Percentiles rank a stretch among this genome's conserved stretches.
These are phyloP conservation scores for Prunus dulcis DNA, from an alignment of 306 rosid genomes.

Conservation along the genomic window DNA sequence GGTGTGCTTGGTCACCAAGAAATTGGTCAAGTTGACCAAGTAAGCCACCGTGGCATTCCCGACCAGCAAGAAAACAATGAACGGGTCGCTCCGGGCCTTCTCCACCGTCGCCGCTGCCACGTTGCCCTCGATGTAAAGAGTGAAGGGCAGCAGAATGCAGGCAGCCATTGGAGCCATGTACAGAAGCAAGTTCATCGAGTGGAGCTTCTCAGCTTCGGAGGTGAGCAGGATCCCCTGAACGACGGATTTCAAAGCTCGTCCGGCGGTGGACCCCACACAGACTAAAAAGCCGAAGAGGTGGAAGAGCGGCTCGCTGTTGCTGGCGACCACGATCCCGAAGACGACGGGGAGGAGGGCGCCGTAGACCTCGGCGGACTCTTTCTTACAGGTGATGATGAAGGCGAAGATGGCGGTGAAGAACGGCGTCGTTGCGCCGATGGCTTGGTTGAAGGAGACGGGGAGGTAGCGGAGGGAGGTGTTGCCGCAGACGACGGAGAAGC, in stretches of 20 bases:
- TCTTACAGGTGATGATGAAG: slow-evolving; percentile 63
- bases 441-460: slow-evolving; percentile 88
- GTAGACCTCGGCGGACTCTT: slow-evolving; percentile 71
- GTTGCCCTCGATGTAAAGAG: slow-evolving; percentile 83
- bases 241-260: slow-evolving; percentile 82
- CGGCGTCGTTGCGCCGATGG: slow-evolving; percentile 91
- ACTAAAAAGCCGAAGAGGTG: slow-evolving; percentile 76
- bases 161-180: slow-evolving; percentile 96
- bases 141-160: slow-evolving; percentile 62
- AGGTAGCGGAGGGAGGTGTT: slow-evolving; percentile 84
- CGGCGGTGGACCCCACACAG: slow-evolving; percentile 86
- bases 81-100: slow-evolving; percentile 57
- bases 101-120: slow-evolving; percentile 41
- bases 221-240: slow-evolving; percentile 78
- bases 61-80: slow-evolving; percentile 52
- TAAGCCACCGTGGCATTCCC: slow-evolving; percentile 97
- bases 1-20: slow-evolving; percentile 85
- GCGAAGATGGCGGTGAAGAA: slow-evolving; percentile 90
- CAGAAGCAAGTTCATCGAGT: slow-evolving; percentile 83
- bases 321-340: slow-evolving; percentile 72
- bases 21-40: slow-evolving; percentile 84
- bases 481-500: slow-evolving; percentile 94
- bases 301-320: slow-evolving; percentile 78
- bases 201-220: slow-evolving; percentile 85
- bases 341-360: slow-evolving; percentile 77